Evolutionary conservation across 31 red algal genomes (phyloP).

Genomic region (Bonnemaisonia californica): DNA sequence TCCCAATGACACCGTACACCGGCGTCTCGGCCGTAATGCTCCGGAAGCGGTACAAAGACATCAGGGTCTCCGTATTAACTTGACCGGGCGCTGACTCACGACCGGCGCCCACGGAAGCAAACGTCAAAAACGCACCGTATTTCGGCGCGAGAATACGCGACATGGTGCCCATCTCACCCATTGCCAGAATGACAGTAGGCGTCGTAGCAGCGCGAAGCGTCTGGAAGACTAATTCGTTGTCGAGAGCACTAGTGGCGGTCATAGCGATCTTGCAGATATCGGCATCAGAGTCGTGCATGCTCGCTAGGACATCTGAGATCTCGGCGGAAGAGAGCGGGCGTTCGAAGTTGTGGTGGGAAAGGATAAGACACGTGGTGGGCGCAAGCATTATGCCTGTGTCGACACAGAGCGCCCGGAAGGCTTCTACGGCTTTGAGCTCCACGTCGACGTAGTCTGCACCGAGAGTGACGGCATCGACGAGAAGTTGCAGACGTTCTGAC

Average conservation of each 20-base stretch:
- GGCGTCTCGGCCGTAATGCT: constrained; percentile 47
- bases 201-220: constrained; percentile 32
- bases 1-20: constrained; percentile 90
- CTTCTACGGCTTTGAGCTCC: constrained; percentile 78
- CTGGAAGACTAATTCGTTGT: constrained; percentile 63
- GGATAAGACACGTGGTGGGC: constrained; percentile 66
- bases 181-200: constrained; percentile 82
- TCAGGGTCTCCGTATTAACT: constrained; percentile 53
- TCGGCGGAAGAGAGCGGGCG: constrained; percentile 61
- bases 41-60: constrained; percentile 74
- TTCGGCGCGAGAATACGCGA: constrained; percentile 78
- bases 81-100: constrained; percentile 89
- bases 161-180: constrained; percentile 81
- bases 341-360: constrained; percentile 91
- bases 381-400: neutral
- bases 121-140: constrained; percentile 90
- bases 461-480: constrained; percentile 51
- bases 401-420: constrained; percentile 37
- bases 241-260: constrained; percentile 55
- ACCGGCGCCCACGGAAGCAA: constrained; percentile 66
- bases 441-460: constrained; percentile 87
- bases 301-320: constrained; percentile 44
- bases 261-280: constrained; percentile 91
- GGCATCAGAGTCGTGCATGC: constrained; percentile 61
- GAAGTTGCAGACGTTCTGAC: constrained; percentile 59